Evolutionary conservation across 2,329 filamentous ascomycete species (phyloP).

Genomic region (Xenoacremonium recifei): DNA sequence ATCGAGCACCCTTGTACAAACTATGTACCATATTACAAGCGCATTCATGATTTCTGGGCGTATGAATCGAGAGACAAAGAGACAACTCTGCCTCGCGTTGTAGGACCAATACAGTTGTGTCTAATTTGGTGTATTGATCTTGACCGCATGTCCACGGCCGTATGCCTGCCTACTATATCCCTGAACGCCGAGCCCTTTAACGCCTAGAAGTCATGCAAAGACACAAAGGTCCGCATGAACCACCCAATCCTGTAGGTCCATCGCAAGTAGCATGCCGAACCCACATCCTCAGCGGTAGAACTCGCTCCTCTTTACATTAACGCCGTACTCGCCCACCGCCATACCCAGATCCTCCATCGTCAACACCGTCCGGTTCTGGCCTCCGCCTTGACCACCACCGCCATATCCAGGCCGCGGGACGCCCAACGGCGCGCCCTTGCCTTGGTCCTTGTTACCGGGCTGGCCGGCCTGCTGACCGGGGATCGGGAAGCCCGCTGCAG

Average conservation of each 20-base stretch:
- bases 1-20: slow-evolving; percentile 27
- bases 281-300: slow-evolving; percentile 88
- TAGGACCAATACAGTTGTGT: too few relatives aligned
- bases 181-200: slow-evolving; percentile 1
- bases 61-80: neutral
- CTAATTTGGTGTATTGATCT: too few relatives aligned
- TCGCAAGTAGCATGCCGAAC: too few relatives aligned
- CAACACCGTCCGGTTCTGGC: slow-evolving; percentile 87
- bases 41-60: slow-evolving; percentile 1
- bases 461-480: slow-evolving; percentile 61
- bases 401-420: slow-evolving; percentile 79
- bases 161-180: neutral
- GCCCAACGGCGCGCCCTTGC: slow-evolving; percentile 60
- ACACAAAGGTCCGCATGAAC: too few relatives aligned
- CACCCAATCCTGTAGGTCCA: too few relatives aligned
- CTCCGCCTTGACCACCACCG: slow-evolving; percentile 84
- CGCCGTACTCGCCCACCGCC: slow-evolving; percentile 96
- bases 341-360: slow-evolving; percentile 99
- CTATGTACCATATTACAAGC: slow-evolving; percentile 28
- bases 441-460: slow-evolving; percentile 55
- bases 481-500: slow-evolving; percentile 66
- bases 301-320: slow-evolving; percentile 95
- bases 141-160: too few relatives aligned
- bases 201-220: too few relatives aligned
- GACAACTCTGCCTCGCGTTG: too few relatives aligned